Evolutionary conservation across 1,139 yeast species (phyloP), one percentile per base, ranked within the genome.

Genomic region (Suhomyces guaymorum): DNA sequence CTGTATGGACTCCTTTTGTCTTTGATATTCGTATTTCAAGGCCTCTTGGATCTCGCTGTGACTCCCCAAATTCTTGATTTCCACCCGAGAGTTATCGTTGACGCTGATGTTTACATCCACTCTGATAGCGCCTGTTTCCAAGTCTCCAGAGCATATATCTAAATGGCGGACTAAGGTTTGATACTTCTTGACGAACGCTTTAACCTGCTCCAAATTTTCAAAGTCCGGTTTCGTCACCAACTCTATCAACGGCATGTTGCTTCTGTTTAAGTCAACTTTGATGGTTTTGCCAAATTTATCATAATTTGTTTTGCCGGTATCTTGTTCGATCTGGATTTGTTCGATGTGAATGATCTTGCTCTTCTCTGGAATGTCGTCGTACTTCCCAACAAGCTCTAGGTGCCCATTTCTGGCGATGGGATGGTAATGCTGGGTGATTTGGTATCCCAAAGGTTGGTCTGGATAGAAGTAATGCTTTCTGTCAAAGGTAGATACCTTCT

Each of bases 371-470:
- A 79, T 66, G 7, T 76, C 81, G 52, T 88, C 96, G 35, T 71
- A 61, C 25, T 73, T 61, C 15, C 63, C 59, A 9, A 49, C 57
- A 29, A 92, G 57, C 20, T 55, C 57, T 28, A 92, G 33, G 14
- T 42, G 46, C 0, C 98, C 98, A 31, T 75, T 67, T 24, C 57
- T 67, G 1, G 97, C 95, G 32, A 86, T 67, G 1, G 99, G 97
- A 30, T 73, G 72, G 54, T 76, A 88, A 52, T 80, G 86, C 61
- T 92, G 99, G 0, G 99, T 92, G 37, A 92, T 82, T 55, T 92
- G 99, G 57, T 89, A 92, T 0, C 99, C 99, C 35, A 86, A 64
- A 0, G 98, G 98, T 58, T 92, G 97, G 57, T 92, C 99, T 1
- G 94, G 94, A 55, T 92, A 92, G 57, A 92, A 90, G 58, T 92